Percentiles rank a stretch among this genome's conserved stretches.
phyloP scores from a whole-genome alignment of 352 stramenopile species.

The Phytophthora sp. region DNA sequence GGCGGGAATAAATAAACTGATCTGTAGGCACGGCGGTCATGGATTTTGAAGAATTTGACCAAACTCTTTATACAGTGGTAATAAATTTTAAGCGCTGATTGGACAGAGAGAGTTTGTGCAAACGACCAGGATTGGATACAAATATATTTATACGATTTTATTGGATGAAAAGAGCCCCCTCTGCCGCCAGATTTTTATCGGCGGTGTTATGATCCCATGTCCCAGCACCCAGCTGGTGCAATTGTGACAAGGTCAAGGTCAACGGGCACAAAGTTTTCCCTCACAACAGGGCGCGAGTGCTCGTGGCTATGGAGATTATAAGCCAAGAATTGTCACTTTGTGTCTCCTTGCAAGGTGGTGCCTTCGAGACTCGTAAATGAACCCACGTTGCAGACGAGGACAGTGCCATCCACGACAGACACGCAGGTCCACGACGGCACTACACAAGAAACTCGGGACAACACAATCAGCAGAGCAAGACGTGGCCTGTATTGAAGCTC shows the following conservation, averaged over 20 bases:
- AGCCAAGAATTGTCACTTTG: conserved; percentile 22
- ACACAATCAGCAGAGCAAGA: conserved; percentile 14
- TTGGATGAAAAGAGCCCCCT: conserved; percentile 7
- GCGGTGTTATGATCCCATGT: conserved; percentile 15
- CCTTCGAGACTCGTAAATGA: conserved; percentile 1
- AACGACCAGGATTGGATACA: neutral
- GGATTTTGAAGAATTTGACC: too few species aligned
- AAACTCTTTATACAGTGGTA: too few species aligned
- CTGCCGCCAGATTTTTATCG: conserved; percentile 25
- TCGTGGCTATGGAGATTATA: conserved; percentile 3
- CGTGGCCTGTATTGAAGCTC: conserved; percentile 14
- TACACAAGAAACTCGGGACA: conserved; percentile 20
- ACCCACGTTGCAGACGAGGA: conserved; percentile 33
- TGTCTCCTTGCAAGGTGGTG: neutral
- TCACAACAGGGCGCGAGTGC: conserved; percentile 15
- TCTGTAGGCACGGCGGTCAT: conserved; percentile 2
- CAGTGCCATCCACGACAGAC: conserved; percentile 7
- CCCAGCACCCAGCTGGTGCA: conserved; percentile 14
- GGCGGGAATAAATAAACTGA: conserved; percentile 33
- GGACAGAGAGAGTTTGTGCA: neutral
- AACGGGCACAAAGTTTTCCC: conserved; percentile 17
- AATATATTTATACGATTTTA: neutral
- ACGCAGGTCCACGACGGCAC: conserved; percentile 21
- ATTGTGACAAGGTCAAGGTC: conserved; percentile 20
- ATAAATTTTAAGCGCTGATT: conserved; percentile 8